Evolutionary conservation across 2,329 filamentous ascomycete species (phyloP), one percentile per base, ranked within the genome.

Genomic region (Neofusicoccum laricinum): DNA sequence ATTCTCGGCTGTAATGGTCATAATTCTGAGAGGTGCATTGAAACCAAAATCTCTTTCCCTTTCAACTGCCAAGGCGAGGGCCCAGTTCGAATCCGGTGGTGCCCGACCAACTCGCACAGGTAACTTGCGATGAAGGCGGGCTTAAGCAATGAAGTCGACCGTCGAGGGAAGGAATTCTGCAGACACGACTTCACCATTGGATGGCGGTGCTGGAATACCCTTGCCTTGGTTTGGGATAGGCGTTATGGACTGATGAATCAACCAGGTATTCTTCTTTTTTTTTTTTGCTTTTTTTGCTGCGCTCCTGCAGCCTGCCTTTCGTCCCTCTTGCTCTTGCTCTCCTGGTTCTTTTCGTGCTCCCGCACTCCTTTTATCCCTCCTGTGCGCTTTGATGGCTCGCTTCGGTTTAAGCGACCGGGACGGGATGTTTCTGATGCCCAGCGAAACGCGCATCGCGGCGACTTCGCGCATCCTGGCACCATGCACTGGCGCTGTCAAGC

Each of bases 91-190:
- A 73, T 76, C 75, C 71, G 70, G 70, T 76, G 75, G 75, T 75
- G 74, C 72, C 68, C 70, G 64, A 68, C 71, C 72, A 74, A 78
- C 76, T 77, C 76, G 69, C 68, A 68, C 66, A 69, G 76, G 76
- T 77, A 78, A 77, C 75, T 69, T 68, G 69, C 69, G 76, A 77
- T 76, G 75, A 62, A 75, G 74, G 71, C 68, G 75, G 70, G 71
- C 73, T 70, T 78, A 76, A 78, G 76, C 76, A 77, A 78, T 78
- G 76, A 76, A 73, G 71, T 70, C 74, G 74, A 77, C 61, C 68
- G 75, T 74, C 70, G 71, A 78, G 76, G 75, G 76, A 77, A 78
- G 76, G 70, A 77, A 77, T 77, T 76, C 75, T 74, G 76, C 75
- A 78, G 70, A 76, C 74, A 64, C 68, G 74, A 67, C 69, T 76